Percentiles rank a stretch among this genome's conserved stretches.
Conservation (phyloP, 164 flowering plant species). For the Brasenia schreberi region DNA sequence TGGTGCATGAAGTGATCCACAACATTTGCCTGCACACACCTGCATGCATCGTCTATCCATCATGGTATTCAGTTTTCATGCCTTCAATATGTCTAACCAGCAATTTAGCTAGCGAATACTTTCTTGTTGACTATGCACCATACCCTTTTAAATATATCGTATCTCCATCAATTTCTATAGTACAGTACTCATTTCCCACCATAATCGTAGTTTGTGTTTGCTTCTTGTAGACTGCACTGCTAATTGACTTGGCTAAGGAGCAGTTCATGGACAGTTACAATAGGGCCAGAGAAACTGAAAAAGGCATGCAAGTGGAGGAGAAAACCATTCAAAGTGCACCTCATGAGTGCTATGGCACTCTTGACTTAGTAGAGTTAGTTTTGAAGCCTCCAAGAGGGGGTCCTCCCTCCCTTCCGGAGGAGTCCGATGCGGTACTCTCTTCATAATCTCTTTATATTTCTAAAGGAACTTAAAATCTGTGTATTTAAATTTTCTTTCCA, state of each 20-base stretch:
- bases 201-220: not conserved
- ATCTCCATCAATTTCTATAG: too few species aligned
- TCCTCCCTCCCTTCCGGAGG: slow-evolving; percentile 69
- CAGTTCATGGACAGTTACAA: slow-evolving; percentile 15
- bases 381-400: slow-evolving; percentile 73
- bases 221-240: slow-evolving; percentile 53
- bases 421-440: slow-evolving; percentile 61
- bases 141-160: too few species aligned
- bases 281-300: slow-evolving; percentile 6
- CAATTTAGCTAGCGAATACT: not conserved
- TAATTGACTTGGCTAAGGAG: slow-evolving; percentile 47
- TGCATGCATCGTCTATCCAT: not conserved
- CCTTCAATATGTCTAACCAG: not conserved
- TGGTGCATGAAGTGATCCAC: not conserved
- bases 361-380: slow-evolving; percentile 62
- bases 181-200: not conserved
- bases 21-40: not conserved
- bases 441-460: not conserved
- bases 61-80: not conserved
- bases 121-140: not conserved
- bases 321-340: slow-evolving; percentile 6
- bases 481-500: not conserved
- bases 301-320: slow-evolving; percentile 8
- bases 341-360: slow-evolving; percentile 40
- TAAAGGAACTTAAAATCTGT: not conserved